Conservation (phyloP, 352 stramenopile species). For the Phytophthora quininea region DNA sequence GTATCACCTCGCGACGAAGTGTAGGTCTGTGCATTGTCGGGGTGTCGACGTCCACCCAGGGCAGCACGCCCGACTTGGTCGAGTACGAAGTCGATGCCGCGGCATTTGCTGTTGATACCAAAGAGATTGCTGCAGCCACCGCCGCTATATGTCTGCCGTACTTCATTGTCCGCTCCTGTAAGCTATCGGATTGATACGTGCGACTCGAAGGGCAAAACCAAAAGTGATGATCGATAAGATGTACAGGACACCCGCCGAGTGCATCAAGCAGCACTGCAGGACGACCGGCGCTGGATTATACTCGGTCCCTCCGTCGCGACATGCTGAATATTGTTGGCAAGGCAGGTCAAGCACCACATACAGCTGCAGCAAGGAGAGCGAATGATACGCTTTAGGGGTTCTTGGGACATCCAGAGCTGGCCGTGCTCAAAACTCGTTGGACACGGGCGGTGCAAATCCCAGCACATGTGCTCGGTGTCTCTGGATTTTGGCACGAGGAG, state of each 20-base stretch:
- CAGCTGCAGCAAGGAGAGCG: not conserved
- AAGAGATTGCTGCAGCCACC: not conserved
- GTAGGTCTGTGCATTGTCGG: slow-evolving; percentile 39
- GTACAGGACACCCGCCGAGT: not conserved
- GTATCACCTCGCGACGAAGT: slow-evolving; percentile 51
- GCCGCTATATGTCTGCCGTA: not conserved
- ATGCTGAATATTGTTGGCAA: not conserved
- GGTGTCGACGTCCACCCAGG: slow-evolving; percentile 71
- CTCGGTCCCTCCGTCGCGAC: not conserved
- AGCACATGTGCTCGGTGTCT: not conserved
- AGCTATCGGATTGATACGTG: not conserved
- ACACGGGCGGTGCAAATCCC: not conserved
- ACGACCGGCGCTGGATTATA: not conserved
- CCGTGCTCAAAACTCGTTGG: slow-evolving; percentile 4
- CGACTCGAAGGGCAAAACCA: not conserved
- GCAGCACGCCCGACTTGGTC: slow-evolving; percentile 41
- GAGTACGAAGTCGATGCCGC: slow-evolving; percentile 11
- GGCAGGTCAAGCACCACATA: not conserved
- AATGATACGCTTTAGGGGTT: not conserved
- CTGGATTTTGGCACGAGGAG: not conserved
- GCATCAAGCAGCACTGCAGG: not conserved
- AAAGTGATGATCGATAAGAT: not conserved
- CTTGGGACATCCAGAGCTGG: not conserved
- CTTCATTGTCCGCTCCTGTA: not conserved
- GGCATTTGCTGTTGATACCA: not conserved